A percentile compares a stretch with the other conserved stretches of the same genome.
These are phyloP conservation scores for Asclepias syriaca DNA, from an alignment of 257 asterid species.

Conservation along the genomic window DNA sequence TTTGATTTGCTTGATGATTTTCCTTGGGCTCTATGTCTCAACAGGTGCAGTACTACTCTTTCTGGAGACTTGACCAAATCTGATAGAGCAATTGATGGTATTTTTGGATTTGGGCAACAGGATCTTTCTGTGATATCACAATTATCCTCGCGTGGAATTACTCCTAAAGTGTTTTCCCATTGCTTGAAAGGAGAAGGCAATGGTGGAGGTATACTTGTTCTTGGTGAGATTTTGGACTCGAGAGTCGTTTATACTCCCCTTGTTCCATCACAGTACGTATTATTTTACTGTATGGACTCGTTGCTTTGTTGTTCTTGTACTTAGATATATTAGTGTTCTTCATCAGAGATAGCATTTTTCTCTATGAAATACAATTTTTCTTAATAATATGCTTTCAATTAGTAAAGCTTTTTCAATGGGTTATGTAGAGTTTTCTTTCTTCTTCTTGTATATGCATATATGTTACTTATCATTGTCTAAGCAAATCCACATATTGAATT, in stretches of 20 bases:
- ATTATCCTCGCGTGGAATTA: conserved; percentile 66
- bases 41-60: conserved; percentile 82
- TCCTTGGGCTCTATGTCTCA: conserved; percentile 18
- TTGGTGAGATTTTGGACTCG: conserved; percentile 91
- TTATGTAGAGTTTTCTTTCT: neutral
- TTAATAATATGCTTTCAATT: neutral
- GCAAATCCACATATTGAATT: neutral
- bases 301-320: conserved; percentile 16
- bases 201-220: conserved; percentile 89
- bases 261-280: conserved; percentile 89
- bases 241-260: conserved; percentile 89
- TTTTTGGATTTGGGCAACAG: conserved; percentile 82
- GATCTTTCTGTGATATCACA: conserved; percentile 78
- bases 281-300: conserved; percentile 19
- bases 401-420: neutral
- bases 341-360: neutral
- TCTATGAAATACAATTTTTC: too few relatives aligned
- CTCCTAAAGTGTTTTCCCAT: conserved; percentile 81
- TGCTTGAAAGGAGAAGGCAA: conserved; percentile 85
- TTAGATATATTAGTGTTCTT: neutral
- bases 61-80: conserved; percentile 77
- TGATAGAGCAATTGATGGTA: conserved; percentile 89
- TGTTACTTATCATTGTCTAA: neutral
- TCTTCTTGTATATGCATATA: neutral
- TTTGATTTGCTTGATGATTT: conserved; percentile 5